These are phyloP conservation scores for Pholiota conissans DNA, from an alignment of 768 basidiomycete genomes.

Conservation along the genomic window DNA sequence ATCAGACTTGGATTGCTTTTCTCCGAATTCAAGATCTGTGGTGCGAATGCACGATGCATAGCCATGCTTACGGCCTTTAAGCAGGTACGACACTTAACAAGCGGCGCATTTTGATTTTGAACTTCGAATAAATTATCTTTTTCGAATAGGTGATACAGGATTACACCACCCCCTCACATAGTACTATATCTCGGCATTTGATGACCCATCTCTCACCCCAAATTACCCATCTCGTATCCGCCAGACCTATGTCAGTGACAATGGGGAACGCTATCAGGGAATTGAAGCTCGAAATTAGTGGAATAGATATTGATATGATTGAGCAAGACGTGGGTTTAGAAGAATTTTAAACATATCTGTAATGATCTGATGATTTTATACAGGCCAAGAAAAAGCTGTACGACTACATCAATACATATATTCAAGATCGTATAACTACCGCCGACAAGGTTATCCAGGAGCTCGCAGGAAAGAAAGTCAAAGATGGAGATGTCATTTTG, in stretches of 20 bases:
- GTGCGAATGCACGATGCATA: slow-evolving; percentile 94
- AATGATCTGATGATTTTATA: slow-evolving; percentile 4
- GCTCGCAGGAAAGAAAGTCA: slow-evolving; percentile 89
- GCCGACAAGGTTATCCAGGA: slow-evolving; percentile 94
- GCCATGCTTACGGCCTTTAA: slow-evolving; percentile 91
- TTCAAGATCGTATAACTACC: slow-evolving; percentile 89
- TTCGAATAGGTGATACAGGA: slow-evolving; percentile 78
- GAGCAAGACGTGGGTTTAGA: slow-evolving; percentile 78
- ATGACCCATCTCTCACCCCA: slow-evolving; percentile 92
- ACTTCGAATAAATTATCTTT: slow-evolving; percentile 11
- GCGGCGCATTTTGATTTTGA: slow-evolving; percentile 5
- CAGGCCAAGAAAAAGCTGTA: slow-evolving; percentile 89
- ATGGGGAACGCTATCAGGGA: slow-evolving; percentile 96
- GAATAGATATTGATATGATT: slow-evolving; percentile 87
- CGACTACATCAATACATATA: slow-evolving; percentile 87
- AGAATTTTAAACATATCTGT: slow-evolving; percentile 2
- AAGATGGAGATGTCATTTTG: slow-evolving; percentile 88
- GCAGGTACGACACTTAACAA: slow-evolving; percentile 52
- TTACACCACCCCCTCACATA: slow-evolving; percentile 84
- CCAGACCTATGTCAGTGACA: slow-evolving; percentile 87
- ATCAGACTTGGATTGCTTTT: slow-evolving; percentile 87
- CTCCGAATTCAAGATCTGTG: slow-evolving; percentile 88
- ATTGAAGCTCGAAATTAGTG: slow-evolving; percentile 93
- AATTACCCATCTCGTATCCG: slow-evolving; percentile 86
- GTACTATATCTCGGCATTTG: slow-evolving; percentile 85